Conservation (phyloP, 2,329 filamentous ascomycete genomes). For the Pleurostoma richardsiae region DNA sequence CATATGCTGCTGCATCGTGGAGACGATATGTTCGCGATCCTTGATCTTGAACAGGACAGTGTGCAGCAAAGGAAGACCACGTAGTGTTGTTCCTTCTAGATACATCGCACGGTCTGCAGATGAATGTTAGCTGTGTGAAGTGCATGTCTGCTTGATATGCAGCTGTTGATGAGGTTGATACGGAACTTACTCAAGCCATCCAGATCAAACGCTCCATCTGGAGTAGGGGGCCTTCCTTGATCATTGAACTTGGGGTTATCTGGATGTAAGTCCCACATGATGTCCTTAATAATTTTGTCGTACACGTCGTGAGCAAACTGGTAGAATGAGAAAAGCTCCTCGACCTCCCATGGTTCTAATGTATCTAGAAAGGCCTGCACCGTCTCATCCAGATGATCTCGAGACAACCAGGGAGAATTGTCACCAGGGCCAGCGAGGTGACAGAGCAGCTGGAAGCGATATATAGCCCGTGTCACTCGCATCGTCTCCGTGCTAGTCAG, state of each 20-base stretch:
- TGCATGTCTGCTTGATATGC: not conserved
- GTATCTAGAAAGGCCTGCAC: constrained; percentile 1
- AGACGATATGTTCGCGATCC: constrained; percentile 18
- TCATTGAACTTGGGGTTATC: constrained; percentile 4
- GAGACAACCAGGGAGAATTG: not conserved
- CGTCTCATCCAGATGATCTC: not conserved
- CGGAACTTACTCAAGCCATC: constrained; percentile 1
- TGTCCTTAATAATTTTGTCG: not conserved
- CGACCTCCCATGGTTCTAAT: constrained; percentile 9
- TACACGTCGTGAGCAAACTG: constrained; percentile 2
- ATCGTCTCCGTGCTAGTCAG: constrained; percentile 1
- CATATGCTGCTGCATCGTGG: constrained; percentile 16
- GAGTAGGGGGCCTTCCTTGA: constrained; percentile 1
- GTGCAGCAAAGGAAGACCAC: not conserved
- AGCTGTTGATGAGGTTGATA: not conserved
- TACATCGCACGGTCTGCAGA: not conserved
- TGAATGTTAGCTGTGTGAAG: not conserved
- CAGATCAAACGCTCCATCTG: constrained; percentile 3
- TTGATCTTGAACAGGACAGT: constrained; percentile 2
- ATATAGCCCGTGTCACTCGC: constrained; percentile 5
- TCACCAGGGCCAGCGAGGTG: constrained; percentile 1
- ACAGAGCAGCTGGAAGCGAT: constrained; percentile 7
- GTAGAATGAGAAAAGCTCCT: constrained; percentile 6
- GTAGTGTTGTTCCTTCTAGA: constrained; percentile 1
- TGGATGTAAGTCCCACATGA: constrained; percentile 2